Percentiles rank a stretch among this genome's conserved stretches.
Evolutionary conservation across 2,329 filamentous ascomycete species (phyloP).

Genomic region (Diaporthe vexans): DNA sequence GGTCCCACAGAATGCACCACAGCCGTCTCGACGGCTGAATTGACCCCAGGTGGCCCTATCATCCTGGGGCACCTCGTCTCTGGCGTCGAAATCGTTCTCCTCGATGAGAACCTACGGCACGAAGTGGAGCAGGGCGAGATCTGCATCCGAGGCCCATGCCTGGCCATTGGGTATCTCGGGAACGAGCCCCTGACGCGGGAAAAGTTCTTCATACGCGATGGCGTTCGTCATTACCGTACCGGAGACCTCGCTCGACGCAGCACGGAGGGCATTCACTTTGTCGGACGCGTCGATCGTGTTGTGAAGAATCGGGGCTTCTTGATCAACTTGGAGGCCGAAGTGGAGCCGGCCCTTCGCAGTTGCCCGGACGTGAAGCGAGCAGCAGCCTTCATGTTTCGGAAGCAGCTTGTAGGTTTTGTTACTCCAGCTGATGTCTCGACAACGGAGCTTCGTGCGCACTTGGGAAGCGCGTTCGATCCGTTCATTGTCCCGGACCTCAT

Average conservation of each 20-base stretch:
- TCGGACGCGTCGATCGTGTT: neutral
- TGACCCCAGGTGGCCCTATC: neutral
- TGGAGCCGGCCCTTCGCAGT: neutral
- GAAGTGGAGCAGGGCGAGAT: neutral
- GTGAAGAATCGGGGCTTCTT: neutral
- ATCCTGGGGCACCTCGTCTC: neutral
- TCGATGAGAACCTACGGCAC: neutral
- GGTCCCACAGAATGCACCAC: neutral
- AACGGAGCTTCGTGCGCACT: neutral
- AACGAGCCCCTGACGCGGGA: neutral
- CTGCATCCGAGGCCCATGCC: neutral
- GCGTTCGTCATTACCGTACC: neutral
- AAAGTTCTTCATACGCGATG: neutral
- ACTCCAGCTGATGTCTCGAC: neutral
- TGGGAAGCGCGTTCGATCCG: neutral
- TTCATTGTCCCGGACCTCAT: neutral
- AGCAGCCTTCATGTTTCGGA: neutral
- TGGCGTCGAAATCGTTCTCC: constrained; percentile 1
- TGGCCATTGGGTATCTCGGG: neutral
- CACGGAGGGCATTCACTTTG: neutral
- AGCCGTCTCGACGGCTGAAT: neutral
- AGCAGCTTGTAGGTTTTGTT: neutral
- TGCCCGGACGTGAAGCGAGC: neutral
- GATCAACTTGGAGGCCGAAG: neutral
- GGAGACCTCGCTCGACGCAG: neutral